Base-by-base conservation (phyloP, 805 yeast genomes). In the Blastobotrys americana region DNA sequence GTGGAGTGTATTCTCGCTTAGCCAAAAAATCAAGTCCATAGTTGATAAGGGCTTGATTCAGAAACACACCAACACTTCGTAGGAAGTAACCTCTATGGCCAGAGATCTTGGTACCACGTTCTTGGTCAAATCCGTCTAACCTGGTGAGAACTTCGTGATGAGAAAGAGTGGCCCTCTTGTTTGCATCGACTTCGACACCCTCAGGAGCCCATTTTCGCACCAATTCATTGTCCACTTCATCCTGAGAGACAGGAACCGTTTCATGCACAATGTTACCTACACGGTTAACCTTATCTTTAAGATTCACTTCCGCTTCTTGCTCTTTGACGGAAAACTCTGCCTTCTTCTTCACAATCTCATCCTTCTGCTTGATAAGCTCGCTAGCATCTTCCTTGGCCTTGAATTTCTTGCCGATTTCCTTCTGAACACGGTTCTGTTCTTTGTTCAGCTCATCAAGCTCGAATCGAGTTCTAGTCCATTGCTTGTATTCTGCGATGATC, bases 41-140 rank as follows among this genome's bases (percentile, higher is more conserved):
- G 77, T 89, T 93, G 67, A 93, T 93, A 66, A 93, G 74, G 37
- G 98, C 98, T 73, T 93, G 97, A 76, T 93, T 93, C 67, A 93
- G 77, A 72, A 89, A 93, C 39, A 93, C 98, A 71, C 98, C 98
- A 59, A 79, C 84, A 65, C 83, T 82, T 73, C 96, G 82, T 63
- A 93, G 74, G 70, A 93, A 93, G 71, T 87, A 93, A 54, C 98
- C 98, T 72, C 98, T 86, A 76, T 93, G 98, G 55, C 98, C 98
- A 48, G 90, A 89, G 55, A 93, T 82, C 71, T 87, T 86, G 50
- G 87, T 95, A 67, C 98, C 98, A 72, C 98, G 84, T 70, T 93
- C 97, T 55, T 97, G 97, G 65, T 93, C 98, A 66, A 89, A 93
- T 54, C 98, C 98, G 63, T 93, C 97, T 55, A 93, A 74, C 70